These are phyloP conservation scores for Cyanodermella asteris DNA, from an alignment of 2,329 filamentous ascomycete genomes.

Conservation along the genomic window DNA sequence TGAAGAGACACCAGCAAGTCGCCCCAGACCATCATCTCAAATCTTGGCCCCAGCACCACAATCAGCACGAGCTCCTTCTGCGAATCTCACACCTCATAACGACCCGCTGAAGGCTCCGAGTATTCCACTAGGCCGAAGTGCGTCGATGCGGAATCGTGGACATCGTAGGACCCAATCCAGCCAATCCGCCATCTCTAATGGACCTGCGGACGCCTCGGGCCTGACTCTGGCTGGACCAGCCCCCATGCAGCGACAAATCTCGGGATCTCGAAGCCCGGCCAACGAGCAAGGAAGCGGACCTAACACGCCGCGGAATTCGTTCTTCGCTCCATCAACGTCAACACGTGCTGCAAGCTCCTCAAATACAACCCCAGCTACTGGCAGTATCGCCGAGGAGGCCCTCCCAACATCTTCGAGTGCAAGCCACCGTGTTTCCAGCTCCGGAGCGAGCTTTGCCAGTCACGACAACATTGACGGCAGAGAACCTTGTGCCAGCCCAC, in stretches of 20 bases:
- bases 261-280: no score
- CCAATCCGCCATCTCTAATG: no score
- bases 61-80: no score
- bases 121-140: slow-evolving; percentile 23
- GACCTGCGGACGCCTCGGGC: no score
- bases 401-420: slow-evolving; percentile 46
- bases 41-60: slow-evolving; percentile 16
- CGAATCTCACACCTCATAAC: slow-evolving; percentile 21
- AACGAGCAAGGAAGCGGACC: no score
- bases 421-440: no score
- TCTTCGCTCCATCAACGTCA: slow-evolving; percentile 28
- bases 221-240: no score
- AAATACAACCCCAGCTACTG: slow-evolving; percentile 28
- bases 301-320: slow-evolving; percentile 32
- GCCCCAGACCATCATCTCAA: slow-evolving; percentile 6
- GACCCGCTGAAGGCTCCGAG: slow-evolving; percentile 26
- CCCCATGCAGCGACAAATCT: no score
- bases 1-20: background rate
- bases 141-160: slow-evolving; percentile 13
- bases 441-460: no score
- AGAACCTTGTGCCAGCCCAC: slow-evolving; percentile 28
- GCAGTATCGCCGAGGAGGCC: slow-evolving; percentile 34
- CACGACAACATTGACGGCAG: slow-evolving; percentile 26
- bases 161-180: slow-evolving; percentile 30
- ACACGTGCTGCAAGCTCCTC: slow-evolving; percentile 29